Base-by-base conservation (phyloP, 129 eudicot genomes). In the Smallanthus sonchifolius region DNA sequence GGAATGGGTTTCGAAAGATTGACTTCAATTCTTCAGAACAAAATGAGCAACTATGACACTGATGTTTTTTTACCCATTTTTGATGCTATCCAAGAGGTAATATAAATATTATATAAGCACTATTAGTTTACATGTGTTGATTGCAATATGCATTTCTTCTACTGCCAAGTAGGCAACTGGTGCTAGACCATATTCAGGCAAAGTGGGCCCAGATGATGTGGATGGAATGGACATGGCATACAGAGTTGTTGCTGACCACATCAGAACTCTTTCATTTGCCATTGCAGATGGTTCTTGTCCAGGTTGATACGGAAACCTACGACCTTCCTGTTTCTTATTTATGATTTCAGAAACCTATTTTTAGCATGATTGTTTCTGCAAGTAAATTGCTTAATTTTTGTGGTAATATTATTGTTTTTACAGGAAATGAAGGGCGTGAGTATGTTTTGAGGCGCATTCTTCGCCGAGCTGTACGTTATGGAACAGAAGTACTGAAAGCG, bases 1-100 rank as follows among this genome's bases (percentile, higher is more conserved):
- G 99, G 99, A 65, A 73, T 94, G 99, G 99, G 99, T 30, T 94
- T 94, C n/a, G 99, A 94, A 81, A 86, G 99, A 84, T 84, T 94
- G 82, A 88, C 97, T 56, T 94, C 99, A 55, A 94, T 94, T 67
- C 99, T 94, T 70, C 99, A 94, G 73, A 82, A 94, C 68, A 94
- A 82, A 83, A 82, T 88, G 96, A 94, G 99, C 86, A 94, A 94
- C 73, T 94, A 94, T 70, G 99, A 94, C 72, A 91, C 99, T 44
- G 99, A 94, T 79, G 83, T 94, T 34, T 94, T 94, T 71, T 2
- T 84, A 55, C 99, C 97, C 48, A 91, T 94, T 17, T 94, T 94
- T 75, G 85, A 91, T 54, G 97, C 96, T n/a, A 94, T 94, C 61
- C 91, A 94, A 72, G 65, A 86, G 92, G 98, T 90, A 86, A 76